phyloP scores from a whole-genome alignment of 345 rosid genomes.

The Gossypium rotundifolium region DNA sequence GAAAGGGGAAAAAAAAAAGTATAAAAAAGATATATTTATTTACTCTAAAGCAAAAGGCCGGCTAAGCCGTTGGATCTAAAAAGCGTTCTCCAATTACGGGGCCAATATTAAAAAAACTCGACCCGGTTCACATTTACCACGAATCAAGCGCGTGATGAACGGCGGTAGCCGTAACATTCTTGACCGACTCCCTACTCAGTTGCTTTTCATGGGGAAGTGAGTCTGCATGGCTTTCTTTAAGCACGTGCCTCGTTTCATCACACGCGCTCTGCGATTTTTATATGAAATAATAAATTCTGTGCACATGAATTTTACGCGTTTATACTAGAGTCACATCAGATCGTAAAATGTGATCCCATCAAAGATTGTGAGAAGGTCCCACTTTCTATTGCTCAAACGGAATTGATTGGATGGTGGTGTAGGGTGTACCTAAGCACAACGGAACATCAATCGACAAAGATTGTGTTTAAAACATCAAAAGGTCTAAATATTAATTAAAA shows the following conservation, averaged over 20 bases:
- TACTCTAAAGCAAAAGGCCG: not conserved
- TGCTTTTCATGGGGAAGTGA: not conserved
- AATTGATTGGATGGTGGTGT: not conserved
- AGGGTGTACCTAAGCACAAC: not conserved
- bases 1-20: not conserved
- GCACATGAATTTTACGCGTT: slow-evolving; percentile 1
- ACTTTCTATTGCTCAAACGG: not conserved
- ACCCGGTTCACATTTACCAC: not conserved
- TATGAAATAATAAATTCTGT: not conserved
- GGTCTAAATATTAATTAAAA: not conserved
- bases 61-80: not conserved
- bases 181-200: not conserved
- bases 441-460: not conserved
- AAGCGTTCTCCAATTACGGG: not conserved
- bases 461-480: not conserved
- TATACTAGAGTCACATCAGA: not conserved
- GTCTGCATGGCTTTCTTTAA: not conserved
- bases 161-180: not conserved
- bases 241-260: not conserved
- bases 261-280: not conserved
- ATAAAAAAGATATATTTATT: not conserved
- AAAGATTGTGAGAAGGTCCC: not conserved
- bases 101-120: not conserved
- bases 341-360: not conserved
- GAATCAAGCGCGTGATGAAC: not conserved